Percentiles rank a stretch among this genome's conserved stretches.
Conservation (phyloP, 345 rosid species). For the Kandelia obovata region DNA sequence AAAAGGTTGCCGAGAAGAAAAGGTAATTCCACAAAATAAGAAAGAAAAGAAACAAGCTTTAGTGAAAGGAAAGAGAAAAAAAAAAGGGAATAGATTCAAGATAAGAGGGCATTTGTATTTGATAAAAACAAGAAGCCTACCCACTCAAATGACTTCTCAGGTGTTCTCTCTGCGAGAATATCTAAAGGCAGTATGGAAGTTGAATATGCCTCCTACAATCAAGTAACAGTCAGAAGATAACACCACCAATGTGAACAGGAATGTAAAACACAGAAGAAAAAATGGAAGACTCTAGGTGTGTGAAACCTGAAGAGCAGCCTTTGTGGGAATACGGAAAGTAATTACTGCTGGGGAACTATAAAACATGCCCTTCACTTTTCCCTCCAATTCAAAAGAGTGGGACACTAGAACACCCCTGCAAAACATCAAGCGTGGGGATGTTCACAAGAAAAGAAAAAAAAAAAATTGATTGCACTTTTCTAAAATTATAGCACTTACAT, state of each 20-base stretch:
- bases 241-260: not conserved
- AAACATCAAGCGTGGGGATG: slow-evolving; percentile 8
- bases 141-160: slow-evolving; percentile 59
- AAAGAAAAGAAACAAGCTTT: slow-evolving; percentile 18
- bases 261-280: not conserved
- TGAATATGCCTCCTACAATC: slow-evolving; percentile 69
- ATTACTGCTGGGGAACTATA: slow-evolving; percentile 80
- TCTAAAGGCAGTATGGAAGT: slow-evolving; percentile 81
- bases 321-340: slow-evolving; percentile 87
- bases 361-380: slow-evolving; percentile 72
- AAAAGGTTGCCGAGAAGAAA: slow-evolving; percentile 20
- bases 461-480: not conserved
- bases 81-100: not conserved
- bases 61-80: slow-evolving; percentile 11
- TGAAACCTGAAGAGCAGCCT: slow-evolving; percentile 74
- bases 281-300: not conserved
- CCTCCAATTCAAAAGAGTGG: slow-evolving; percentile 80
- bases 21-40: slow-evolving; percentile 39
- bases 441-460: not conserved
- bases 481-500: slow-evolving; percentile 50
- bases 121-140: slow-evolving; percentile 28
- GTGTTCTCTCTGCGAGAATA: slow-evolving; percentile 77
- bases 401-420: slow-evolving; percentile 76
- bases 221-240: slow-evolving; percentile 8
- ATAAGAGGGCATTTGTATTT: not conserved